These are phyloP conservation scores for Barnettozyma wickerhamii DNA, from an alignment of 805 yeast genomes.

Conservation along the genomic window DNA sequence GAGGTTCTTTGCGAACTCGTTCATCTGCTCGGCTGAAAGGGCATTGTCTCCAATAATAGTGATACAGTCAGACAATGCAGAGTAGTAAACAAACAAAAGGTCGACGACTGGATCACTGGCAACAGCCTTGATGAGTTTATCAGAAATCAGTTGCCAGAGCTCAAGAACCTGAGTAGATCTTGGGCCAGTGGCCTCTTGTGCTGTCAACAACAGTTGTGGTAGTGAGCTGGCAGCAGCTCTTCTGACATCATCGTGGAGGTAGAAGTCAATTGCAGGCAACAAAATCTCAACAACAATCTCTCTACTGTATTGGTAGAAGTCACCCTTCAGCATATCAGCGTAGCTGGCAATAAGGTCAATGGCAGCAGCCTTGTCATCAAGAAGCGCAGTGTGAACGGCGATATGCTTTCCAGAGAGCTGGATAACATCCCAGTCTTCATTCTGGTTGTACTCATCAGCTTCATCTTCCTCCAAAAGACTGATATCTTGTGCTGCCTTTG, in stretches of 20 bases:
- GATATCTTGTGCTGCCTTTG: slow-evolving; percentile 86
- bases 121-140: slow-evolving; percentile 63
- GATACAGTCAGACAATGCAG: slow-evolving; percentile 62
- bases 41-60: slow-evolving; percentile 63
- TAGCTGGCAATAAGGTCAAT: slow-evolving; percentile 83
- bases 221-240: slow-evolving; percentile 84
- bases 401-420: slow-evolving; percentile 87
- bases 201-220: slow-evolving; percentile 68
- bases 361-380: slow-evolving; percentile 92
- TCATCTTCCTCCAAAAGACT: slow-evolving; percentile 84
- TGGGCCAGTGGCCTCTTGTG: slow-evolving; percentile 44
- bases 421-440: slow-evolving; percentile 94
- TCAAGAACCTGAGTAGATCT: slow-evolving; percentile 56
- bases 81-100: slow-evolving; percentile 71
- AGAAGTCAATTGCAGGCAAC: slow-evolving; percentile 85
- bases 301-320: slow-evolving; percentile 77
- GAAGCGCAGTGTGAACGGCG: slow-evolving; percentile 90
- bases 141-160: slow-evolving; percentile 68
- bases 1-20: slow-evolving; percentile 53
- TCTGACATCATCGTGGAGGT: slow-evolving; percentile 91
- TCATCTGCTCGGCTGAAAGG: slow-evolving; percentile 51
- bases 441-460: slow-evolving; percentile 76
- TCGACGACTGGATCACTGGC: slow-evolving; percentile 81
- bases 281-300: slow-evolving; percentile 76
- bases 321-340: slow-evolving; percentile 77